These are phyloP conservation scores for Sicyos baderoa DNA, from an alignment of 306 rosid genomes.

Conservation along the genomic window DNA sequence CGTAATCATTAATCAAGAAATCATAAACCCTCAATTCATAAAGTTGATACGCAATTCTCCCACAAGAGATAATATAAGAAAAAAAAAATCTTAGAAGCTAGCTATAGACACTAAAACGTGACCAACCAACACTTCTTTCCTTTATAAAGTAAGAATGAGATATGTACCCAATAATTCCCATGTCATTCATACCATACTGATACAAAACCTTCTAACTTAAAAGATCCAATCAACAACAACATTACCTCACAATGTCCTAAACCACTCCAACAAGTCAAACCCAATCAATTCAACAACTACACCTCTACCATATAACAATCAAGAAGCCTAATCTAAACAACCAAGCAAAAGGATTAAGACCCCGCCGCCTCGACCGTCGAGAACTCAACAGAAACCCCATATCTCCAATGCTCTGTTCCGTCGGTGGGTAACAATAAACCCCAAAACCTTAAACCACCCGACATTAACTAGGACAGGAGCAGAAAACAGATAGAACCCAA, in stretches of 20 bases:
- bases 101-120: not conserved
- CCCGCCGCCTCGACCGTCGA: not conserved
- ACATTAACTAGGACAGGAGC: not conserved
- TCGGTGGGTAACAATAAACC: slow-evolving; percentile 5
- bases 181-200: not conserved
- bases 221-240: slow-evolving; percentile 15
- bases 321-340: slow-evolving; percentile 6
- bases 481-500: slow-evolving; percentile 3
- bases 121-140: not conserved
- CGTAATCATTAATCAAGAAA: not conserved
- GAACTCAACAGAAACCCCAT: not conserved
- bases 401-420: not conserved
- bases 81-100: not conserved
- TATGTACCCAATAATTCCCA: not conserved
- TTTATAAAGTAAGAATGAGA: not conserved
- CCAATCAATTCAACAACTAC: not conserved
- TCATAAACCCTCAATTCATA: not conserved
- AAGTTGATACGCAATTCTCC: not conserved
- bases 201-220: not conserved
- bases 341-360: not conserved
- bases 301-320: not conserved
- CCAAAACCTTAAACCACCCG: not conserved
- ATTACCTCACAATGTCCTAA: not conserved
- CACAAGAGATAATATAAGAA: not conserved
- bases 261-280: slow-evolving; percentile 12